Base-by-base conservation (phyloP, 768 basidiomycete species). In the Tulasnella sp. region DNA sequence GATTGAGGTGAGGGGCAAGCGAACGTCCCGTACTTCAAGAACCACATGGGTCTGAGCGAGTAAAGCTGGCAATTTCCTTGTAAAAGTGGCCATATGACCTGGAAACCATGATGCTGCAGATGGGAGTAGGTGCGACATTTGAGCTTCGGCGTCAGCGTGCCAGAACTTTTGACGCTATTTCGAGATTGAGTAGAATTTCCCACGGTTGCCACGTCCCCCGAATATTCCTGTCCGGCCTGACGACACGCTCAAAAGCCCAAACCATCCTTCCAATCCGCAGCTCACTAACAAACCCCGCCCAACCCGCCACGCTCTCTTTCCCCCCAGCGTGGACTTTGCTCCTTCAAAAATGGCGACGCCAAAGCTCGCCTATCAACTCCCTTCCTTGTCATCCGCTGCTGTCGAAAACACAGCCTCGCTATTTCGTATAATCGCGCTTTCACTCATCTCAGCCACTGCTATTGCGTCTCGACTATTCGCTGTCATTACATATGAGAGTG, bases 401-500 rank as follows among this genome's bases (percentile, higher is more conserved):
- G 89, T 96, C 80, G 85, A 89, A 72, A 97, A 98, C 80, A 92
- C 93, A n/a, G 89, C 91, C 54, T 95, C 95, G 71, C 87, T 99
- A 79, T 86, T 99, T 79, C 91, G 94, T 79, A 94, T 97, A 79
- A 87, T 97, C 79, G 92, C 96, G 31, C 91, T 99, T 76, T 87
- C 88, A 19, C 86, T 97, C 81, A 98, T 99, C 80, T 95, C 95
- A 75, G 95, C 88, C 79, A 95, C 96, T 81, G 96, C 97, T 31
- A 93, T 98, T 81, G 91, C 96, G 40, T 97, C 96, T 77, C 91
- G 97, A 83, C 87, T 98, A 81, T 99, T 99, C 82, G 97, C 97
- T 79, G 97, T 99, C 80, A 86, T 99, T 78, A 94, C 98, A 80
- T 98, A 97, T 82, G 97, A 99, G 86, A 97, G 95, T 87, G 95